Base-by-base conservation (phyloP, 2,329 filamentous ascomycete genomes). In the Pseudogymnoascus sp. region DNA sequence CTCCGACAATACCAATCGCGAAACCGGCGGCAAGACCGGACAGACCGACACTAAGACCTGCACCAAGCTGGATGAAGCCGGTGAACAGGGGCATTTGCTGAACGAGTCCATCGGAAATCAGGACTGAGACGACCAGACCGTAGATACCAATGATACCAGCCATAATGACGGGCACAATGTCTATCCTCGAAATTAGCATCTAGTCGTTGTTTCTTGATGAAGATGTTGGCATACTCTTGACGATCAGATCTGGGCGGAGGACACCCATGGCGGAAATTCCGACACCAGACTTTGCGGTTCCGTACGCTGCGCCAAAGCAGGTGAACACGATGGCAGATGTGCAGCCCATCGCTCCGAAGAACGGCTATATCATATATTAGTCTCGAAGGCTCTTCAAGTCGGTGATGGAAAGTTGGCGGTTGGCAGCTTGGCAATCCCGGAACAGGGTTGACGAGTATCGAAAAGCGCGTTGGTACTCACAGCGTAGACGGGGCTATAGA, bases 91-190 rank as follows among this genome's bases (percentile, higher is more conserved):
- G 82, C 66, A 89, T 79, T 68, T 85, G 75, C 78, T 93, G 89
- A 71, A 81, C 83, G 68, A 95, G 81, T 71, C 86, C 87, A 76
- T 91, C 89, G 74, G 90, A 92, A 75, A 95, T 91, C 73, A 95
- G 80, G 76, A 95, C 90, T 16, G 90, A 93, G 65, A 93, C 90
- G 79, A 95, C 90, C 69, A 95, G 85, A 73, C 90, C 90, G 81
- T 95, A 99, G 79, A 99, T 97, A 89, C 91, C 95, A 80, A 99
- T 97, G 80, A 99, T 99, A 97, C 95, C 95, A 84, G 95, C 95
- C 95, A 99, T 99, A 88, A 99, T 96, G 80, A 97, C 95, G 77
- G 95, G 95, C 69, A 97, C 93, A 78, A 97, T 97, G 85, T 97
- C 93, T 97, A 70, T 8, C 59, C 40, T 59, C 59, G 6, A 41